Evolutionary conservation across 2,329 filamentous ascomycete species (phyloP).

Genomic region (Lachnellula willkommii): DNA sequence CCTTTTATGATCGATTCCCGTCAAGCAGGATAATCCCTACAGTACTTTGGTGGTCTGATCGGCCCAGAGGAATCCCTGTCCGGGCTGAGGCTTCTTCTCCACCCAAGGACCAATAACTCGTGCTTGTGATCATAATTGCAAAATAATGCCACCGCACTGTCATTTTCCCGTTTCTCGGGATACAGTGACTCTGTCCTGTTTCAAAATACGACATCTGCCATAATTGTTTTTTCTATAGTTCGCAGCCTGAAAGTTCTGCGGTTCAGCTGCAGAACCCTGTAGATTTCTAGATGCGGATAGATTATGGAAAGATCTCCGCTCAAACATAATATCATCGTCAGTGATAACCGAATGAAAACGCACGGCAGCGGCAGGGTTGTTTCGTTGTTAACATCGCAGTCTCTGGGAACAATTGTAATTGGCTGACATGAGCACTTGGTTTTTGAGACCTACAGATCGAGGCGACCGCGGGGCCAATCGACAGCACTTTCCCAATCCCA

Average conservation of each 20-base stretch:
- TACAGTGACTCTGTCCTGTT: neutral
- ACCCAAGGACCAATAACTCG: neutral
- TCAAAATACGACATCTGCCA: neutral
- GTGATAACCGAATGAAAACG: too few relatives aligned
- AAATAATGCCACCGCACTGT: neutral
- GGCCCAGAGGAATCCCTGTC: neutral
- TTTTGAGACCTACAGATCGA: neutral
- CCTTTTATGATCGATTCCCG: neutral
- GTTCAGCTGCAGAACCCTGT: neutral
- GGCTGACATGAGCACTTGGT: too few relatives aligned
- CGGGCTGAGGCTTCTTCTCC: neutral
- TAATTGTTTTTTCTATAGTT: neutral
- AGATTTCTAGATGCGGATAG: too few relatives aligned
- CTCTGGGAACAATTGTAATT: neutral
- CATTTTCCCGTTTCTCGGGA: neutral
- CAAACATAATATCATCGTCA: too few relatives aligned
- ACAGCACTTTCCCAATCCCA: neutral
- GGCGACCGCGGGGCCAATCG: neutral
- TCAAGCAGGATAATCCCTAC: neutral
- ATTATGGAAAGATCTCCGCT: too few relatives aligned
- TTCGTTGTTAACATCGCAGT: neutral
- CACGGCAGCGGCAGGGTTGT: neutral
- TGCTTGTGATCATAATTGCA: neutral
- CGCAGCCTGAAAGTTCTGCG: neutral
- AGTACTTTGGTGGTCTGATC: neutral